Percentiles rank a stretch among this genome's conserved stretches.
phyloP scores from a whole-genome alignment of 2,329 filamentous ascomycete species.

The Phoma sp. region DNA sequence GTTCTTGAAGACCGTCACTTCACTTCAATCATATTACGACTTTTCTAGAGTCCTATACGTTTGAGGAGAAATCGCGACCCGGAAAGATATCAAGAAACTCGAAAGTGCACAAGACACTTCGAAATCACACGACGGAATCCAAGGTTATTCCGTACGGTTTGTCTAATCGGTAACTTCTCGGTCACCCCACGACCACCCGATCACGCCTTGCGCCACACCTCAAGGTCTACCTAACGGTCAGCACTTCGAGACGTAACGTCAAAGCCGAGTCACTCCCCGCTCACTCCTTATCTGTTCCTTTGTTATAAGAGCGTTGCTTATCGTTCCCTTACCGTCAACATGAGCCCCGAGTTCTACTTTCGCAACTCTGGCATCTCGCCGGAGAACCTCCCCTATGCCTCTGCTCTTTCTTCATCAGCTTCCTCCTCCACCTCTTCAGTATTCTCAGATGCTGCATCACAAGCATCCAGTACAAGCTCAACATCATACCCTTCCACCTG shows the following conservation, averaged over 20 bases:
- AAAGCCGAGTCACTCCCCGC: constrained; percentile 40
- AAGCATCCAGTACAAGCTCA: constrained; percentile 72
- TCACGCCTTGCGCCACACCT: constrained; percentile 42
- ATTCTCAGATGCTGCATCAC: constrained; percentile 73
- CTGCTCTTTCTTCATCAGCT: constrained; percentile 75
- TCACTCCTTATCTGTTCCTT: constrained; percentile 42
- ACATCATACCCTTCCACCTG: constrained; percentile 66
- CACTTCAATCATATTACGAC: constrained; percentile 24
- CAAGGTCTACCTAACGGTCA: constrained; percentile 46
- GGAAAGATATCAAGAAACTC: constrained; percentile 29
- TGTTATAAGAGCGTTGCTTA: constrained; percentile 28
- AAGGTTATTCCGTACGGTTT: constrained; percentile 48
- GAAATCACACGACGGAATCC: constrained; percentile 46
- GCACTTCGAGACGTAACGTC: constrained; percentile 47
- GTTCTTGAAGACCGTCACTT: constrained; percentile 20
- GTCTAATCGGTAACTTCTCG: constrained; percentile 50
- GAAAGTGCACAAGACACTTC: constrained; percentile 29
- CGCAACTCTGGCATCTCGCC: constrained; percentile 45
- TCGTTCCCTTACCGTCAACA: constrained; percentile 41
- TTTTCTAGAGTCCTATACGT: constrained; percentile 20
- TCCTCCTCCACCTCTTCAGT: constrained; percentile 79
- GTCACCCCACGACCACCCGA: constrained; percentile 52
- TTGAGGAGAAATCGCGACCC: constrained; percentile 25
- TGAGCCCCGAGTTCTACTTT: constrained; percentile 48
- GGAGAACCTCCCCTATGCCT: constrained; percentile 67